phyloP scores from a whole-genome alignment of 176 grass and related monocot genomes.

The Rhynchospora breviuscula region DNA sequence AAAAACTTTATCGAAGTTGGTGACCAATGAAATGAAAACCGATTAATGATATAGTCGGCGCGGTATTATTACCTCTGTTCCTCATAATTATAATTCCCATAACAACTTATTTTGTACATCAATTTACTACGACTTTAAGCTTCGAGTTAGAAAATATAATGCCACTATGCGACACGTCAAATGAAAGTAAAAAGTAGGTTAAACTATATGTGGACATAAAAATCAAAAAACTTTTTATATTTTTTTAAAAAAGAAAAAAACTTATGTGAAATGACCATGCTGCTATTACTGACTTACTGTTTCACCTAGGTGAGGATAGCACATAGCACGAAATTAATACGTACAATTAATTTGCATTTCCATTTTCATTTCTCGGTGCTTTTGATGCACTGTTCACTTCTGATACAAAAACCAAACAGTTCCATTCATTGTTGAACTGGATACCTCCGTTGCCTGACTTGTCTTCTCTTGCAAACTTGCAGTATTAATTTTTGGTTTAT shows the following conservation, averaged over 20 bases:
- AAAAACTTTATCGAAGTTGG: background rate
- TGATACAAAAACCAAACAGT: background rate
- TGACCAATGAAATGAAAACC: conserved; percentile 22
- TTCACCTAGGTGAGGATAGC: background rate
- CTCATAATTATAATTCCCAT: background rate
- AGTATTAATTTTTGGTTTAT: background rate
- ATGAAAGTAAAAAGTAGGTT: background rate
- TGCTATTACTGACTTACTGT: conserved; percentile 3
- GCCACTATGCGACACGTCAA: background rate
- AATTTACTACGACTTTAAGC: background rate
- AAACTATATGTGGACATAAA: background rate
- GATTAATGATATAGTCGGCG: conserved; percentile 8
- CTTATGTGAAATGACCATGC: background rate
- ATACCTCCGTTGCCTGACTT: background rate
- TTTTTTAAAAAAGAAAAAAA: no score
- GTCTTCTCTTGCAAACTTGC: background rate
- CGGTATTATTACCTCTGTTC: background rate
- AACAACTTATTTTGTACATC: background rate
- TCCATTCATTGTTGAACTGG: background rate
- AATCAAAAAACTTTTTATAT: no score
- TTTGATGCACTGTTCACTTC: conserved; percentile 13
- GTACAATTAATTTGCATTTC: conserved; percentile 2
- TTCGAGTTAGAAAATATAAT: no score
- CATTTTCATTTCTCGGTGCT: conserved; percentile 16
- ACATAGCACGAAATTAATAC: conserved; percentile 16